These are phyloP conservation scores for Agaricales sp. DNA, from an alignment of 1,284 basidiomycete species.

Conservation along the genomic window DNA sequence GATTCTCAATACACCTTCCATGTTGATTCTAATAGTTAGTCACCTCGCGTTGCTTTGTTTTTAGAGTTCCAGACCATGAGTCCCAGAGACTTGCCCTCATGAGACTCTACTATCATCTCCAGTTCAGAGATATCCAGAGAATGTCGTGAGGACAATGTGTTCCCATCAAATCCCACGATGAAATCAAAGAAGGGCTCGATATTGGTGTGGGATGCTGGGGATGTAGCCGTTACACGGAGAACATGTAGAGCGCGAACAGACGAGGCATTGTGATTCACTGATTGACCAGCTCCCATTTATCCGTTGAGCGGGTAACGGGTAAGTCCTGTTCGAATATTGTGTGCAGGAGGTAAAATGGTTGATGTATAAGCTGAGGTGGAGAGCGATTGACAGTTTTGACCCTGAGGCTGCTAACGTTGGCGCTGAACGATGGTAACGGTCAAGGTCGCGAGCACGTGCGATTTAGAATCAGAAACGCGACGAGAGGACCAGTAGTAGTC, in stretches of 20 bases:
- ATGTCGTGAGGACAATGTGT: slow-evolving; percentile 41
- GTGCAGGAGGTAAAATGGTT: no score
- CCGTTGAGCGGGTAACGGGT: not conserved
- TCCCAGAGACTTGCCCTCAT: slow-evolving; percentile 74
- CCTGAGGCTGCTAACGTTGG: no score
- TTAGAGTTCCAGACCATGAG: slow-evolving; percentile 91
- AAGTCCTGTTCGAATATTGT: not conserved
- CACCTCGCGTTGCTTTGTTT: slow-evolving; percentile 74
- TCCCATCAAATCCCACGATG: slow-evolving; percentile 81
- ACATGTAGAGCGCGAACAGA: slow-evolving; percentile 72
- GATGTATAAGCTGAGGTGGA: no score
- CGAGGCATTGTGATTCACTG: slow-evolving; percentile 43
- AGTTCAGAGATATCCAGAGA: slow-evolving; percentile 66
- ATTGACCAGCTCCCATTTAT: slow-evolving; percentile 67
- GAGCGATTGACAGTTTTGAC: no score
- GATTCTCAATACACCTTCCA: slow-evolving; percentile 7
- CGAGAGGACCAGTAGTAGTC: no score
- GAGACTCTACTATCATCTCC: slow-evolving; percentile 75
- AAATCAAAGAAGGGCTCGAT: slow-evolving; percentile 98
- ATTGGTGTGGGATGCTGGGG: slow-evolving; percentile 74
- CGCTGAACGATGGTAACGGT: no score
- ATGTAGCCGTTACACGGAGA: slow-evolving; percentile 78
- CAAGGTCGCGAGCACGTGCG: no score
- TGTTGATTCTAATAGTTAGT: slow-evolving; percentile 10
- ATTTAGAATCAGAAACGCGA: no score